Percentiles rank a stretch among this genome's conserved stretches.
Evolutionary conservation across 441 rosid species (phyloP).

Genomic region (Hura crepitans): DNA sequence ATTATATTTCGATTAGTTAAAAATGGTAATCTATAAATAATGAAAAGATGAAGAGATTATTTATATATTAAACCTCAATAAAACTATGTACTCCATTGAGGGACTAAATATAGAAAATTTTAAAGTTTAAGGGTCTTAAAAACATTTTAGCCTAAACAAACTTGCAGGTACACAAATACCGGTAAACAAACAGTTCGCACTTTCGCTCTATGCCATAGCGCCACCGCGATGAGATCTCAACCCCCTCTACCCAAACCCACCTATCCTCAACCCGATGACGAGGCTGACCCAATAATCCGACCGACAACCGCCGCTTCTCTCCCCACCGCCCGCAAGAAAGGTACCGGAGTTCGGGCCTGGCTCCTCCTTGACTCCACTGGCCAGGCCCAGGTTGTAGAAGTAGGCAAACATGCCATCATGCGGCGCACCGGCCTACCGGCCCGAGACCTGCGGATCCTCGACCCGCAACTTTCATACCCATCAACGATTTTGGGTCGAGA

Average conservation of each 20-base stretch:
- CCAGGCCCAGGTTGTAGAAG: slow-evolving; percentile 47
- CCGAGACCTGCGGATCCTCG: slow-evolving; percentile 80
- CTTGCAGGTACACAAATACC: no score
- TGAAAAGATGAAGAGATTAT: no score
- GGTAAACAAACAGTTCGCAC: not conserved
- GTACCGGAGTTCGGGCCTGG: slow-evolving; percentile 62
- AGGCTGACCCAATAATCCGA: slow-evolving; percentile 31
- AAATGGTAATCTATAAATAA: no score
- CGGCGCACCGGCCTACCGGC: slow-evolving; percentile 82
- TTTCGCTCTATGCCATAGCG: not conserved
- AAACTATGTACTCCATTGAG: no score
- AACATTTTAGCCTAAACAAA: no score
- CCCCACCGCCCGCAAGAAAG: slow-evolving; percentile 51
- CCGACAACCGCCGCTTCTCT: slow-evolving; percentile 21
- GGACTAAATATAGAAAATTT: no score
- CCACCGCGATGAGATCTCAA: slow-evolving; percentile 34
- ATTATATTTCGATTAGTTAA: no score
- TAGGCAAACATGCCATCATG: slow-evolving; percentile 80
- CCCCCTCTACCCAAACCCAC: slow-evolving; percentile 25
- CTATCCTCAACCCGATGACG: slow-evolving; percentile 35
- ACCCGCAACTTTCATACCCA: slow-evolving; percentile 76
- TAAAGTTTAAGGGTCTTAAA: no score
- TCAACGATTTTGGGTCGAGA: slow-evolving; percentile 79
- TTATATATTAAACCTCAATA: no score
- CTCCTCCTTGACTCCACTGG: slow-evolving; percentile 54